These are phyloP conservation scores for Claviceps sorghi DNA, from an alignment of 2,329 filamentous ascomycete genomes.

Conservation along the genomic window DNA sequence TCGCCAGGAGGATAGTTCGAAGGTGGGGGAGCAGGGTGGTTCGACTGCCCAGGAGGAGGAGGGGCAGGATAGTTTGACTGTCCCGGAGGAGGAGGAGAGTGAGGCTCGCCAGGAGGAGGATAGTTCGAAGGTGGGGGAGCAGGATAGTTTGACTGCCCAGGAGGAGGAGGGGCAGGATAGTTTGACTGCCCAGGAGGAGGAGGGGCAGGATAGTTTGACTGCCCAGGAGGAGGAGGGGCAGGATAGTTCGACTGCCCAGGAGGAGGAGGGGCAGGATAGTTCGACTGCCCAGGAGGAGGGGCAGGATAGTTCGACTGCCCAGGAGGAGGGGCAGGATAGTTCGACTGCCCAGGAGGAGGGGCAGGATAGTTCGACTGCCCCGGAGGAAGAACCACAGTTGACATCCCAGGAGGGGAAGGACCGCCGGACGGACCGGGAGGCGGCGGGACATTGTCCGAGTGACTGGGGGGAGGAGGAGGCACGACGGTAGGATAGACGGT, in stretches of 20 bases:
- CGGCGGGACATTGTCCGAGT: not conserved
- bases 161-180: not conserved
- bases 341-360: constrained; percentile 1
- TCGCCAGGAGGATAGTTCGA: not conserved
- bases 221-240: not conserved
- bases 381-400: not conserved
- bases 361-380: not conserved
- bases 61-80: not conserved
- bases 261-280: not conserved
- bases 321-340: constrained; percentile 1
- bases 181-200: not conserved
- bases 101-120: not conserved
- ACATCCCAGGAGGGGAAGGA: not conserved
- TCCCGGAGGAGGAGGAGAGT: not conserved
- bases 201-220: not conserved
- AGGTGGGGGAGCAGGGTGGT: not conserved
- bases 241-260: not conserved
- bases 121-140: constrained; percentile 1
- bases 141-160: not conserved
- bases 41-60: not conserved
- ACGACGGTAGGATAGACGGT: constrained; percentile 16
- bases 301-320: not conserved
- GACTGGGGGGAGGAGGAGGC: constrained; percentile 12
- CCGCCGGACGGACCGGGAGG: too few relatives aligned
- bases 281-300: not conserved